A percentile compares a stretch with the other conserved stretches of the same genome.
These are phyloP conservation scores for Tetrahymena malaccensis DNA, from an alignment of 73 alveolate genomes.

Conservation along the genomic window DNA sequence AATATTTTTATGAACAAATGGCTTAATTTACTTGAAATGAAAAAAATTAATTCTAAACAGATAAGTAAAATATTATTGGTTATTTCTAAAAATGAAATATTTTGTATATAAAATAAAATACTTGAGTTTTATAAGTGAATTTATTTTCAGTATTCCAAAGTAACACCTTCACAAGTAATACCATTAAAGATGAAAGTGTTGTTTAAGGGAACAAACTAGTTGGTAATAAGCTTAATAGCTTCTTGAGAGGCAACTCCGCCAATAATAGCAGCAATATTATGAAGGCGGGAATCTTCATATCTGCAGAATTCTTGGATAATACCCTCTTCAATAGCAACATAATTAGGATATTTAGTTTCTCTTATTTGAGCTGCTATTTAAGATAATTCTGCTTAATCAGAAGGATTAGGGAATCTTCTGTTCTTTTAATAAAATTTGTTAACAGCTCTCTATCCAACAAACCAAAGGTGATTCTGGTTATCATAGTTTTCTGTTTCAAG, in stretches of 20 bases:
- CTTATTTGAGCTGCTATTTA: not conserved
- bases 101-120: not conserved
- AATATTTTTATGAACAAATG: too few relatives aligned
- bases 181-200: slow-evolving; percentile 90
- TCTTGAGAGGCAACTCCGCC: slow-evolving; percentile 97
- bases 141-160: slow-evolving; percentile 56
- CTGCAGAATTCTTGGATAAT: slow-evolving; percentile 71
- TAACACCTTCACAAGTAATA: slow-evolving; percentile 56
- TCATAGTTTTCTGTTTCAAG: slow-evolving; percentile 54
- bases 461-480: slow-evolving; percentile 73
- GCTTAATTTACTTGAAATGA: too few relatives aligned
- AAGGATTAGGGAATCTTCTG: slow-evolving; percentile 67
- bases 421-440: slow-evolving; percentile 56
- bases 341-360: not conserved
- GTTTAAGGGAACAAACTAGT: slow-evolving; percentile 85
- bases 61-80: too few relatives aligned
- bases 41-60: too few relatives aligned
- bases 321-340: slow-evolving; percentile 27
- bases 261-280: slow-evolving; percentile 76
- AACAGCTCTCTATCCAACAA: slow-evolving; percentile 76
- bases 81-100: too few relatives aligned
- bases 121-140: not conserved
- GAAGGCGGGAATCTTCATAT: slow-evolving; percentile 73
- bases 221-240: slow-evolving; percentile 86
- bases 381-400: slow-evolving; percentile 30